Evolutionary conservation across 148 eudicot genomes (phyloP).

Genomic region (Rhododendron molle): DNA sequence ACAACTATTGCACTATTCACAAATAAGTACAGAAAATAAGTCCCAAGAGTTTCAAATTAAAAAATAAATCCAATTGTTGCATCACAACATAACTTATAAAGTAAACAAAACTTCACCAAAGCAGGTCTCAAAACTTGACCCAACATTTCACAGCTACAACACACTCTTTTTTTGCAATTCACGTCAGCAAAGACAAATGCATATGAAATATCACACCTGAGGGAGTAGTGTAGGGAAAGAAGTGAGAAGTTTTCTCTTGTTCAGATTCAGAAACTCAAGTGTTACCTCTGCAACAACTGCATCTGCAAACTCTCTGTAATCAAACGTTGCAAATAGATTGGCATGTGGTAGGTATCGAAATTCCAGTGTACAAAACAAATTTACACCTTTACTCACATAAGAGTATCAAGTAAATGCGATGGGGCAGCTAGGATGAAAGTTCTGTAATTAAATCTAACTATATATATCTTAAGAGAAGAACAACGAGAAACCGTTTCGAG

Average conservation of each 20-base stretch:
- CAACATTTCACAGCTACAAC: neutral
- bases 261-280: slow-evolving; percentile 60
- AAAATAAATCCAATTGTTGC: neutral
- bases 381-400: neutral
- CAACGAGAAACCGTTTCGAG: neutral
- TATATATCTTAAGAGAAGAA: neutral
- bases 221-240: slow-evolving; percentile 77
- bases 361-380: neutral
- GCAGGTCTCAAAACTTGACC: neutral
- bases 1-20: neutral
- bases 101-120: neutral
- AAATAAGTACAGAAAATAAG: neutral
- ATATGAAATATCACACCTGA: slow-evolving; percentile 46
- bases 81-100: neutral
- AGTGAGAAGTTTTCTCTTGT: slow-evolving; percentile 60
- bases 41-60: neutral
- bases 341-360: slow-evolving; percentile 4
- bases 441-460: neutral
- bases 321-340: slow-evolving; percentile 17
- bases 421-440: neutral
- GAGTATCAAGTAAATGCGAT: neutral
- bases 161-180: neutral
- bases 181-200: neutral
- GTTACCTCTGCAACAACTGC: slow-evolving; percentile 87
- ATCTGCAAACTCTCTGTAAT: slow-evolving; percentile 94